These are phyloP conservation scores for Trichoderma sp. DNA, from an alignment of 2,329 filamentous ascomycete genomes.

Conservation along the genomic window DNA sequence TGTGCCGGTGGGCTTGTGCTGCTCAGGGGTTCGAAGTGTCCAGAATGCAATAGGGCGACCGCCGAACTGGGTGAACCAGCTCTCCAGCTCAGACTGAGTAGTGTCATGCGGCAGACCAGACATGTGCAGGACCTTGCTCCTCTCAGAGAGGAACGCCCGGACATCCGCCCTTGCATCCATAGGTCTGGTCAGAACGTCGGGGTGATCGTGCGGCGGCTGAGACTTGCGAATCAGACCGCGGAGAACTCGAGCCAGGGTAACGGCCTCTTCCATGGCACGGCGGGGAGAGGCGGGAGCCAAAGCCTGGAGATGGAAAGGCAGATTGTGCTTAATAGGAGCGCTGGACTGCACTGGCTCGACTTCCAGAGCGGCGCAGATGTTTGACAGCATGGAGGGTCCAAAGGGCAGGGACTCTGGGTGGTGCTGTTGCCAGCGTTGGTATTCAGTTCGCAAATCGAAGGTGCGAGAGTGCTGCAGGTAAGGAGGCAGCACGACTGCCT, in stretches of 20 bases:
- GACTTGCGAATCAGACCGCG: constrained; percentile 94
- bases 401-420: constrained; percentile 97
- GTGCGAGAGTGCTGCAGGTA: constrained; percentile 98
- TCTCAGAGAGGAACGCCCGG: constrained; percentile 89
- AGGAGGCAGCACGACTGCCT: constrained; percentile 91
- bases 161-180: constrained; percentile 98
- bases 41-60: constrained; percentile 98
- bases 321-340: constrained; percentile 97
- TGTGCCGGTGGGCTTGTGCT: constrained; percentile 98
- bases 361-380: constrained; percentile 97
- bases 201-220: constrained; percentile 88
- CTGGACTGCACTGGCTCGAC: constrained; percentile 97
- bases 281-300: constrained; percentile 92
- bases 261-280: constrained; percentile 95
- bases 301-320: constrained; percentile 96
- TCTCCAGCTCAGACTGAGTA: constrained; percentile 96
- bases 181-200: constrained; percentile 89
- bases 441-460: constrained; percentile 95
- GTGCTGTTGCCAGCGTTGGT: constrained; percentile 97
- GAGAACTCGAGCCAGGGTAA: constrained; percentile 89
- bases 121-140: constrained; percentile 98
- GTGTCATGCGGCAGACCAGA: constrained; percentile 96
- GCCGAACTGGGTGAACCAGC: constrained; percentile 99
- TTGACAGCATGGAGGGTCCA: constrained; percentile 90
- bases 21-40: constrained; percentile 95